Evolutionary conservation across 345 rosid genomes (phyloP).

Genomic region (Erysimum cheiranthoides): DNA sequence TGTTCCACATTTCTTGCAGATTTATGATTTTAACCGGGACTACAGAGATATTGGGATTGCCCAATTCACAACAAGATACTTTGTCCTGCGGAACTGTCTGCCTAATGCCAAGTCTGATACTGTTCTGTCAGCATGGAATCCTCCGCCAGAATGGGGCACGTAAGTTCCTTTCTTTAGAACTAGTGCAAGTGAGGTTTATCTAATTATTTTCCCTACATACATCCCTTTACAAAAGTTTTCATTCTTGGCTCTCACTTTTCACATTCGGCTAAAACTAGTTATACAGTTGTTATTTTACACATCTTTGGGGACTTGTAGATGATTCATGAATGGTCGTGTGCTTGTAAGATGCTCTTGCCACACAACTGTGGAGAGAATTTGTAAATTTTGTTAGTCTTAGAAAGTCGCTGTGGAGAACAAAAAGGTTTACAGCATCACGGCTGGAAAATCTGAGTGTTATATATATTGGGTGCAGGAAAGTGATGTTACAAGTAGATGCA

Average conservation of each 20-base stretch:
- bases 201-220: not conserved
- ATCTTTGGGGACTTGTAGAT: slow-evolving; percentile 29
- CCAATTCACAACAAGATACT: slow-evolving; percentile 80
- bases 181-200: not conserved
- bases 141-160: slow-evolving; percentile 99
- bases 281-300: not conserved
- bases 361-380: not conserved
- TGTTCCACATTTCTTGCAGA: slow-evolving; percentile 52
- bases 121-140: slow-evolving; percentile 96
- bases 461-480: slow-evolving; percentile 66
- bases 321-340: not conserved
- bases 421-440: not conserved
- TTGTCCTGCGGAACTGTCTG: slow-evolving; percentile 84
- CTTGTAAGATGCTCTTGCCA: slow-evolving; percentile 6
- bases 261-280: not conserved
- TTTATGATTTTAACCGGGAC: slow-evolving; percentile 96
- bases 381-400: not conserved
- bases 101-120: slow-evolving; percentile 84
- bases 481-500: slow-evolving; percentile 93
- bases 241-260: slow-evolving; percentile 7
- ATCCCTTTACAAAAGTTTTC: slow-evolving; percentile 4
- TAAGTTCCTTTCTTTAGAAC: slow-evolving; percentile 44
- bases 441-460: slow-evolving; percentile 30
- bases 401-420: slow-evolving; percentile 11
- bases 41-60: slow-evolving; percentile 92